Evolutionary conservation across 129 eudicot species (phyloP), one percentile per base, ranked within the genome.

Genomic region (Calendula officinalis): DNA sequence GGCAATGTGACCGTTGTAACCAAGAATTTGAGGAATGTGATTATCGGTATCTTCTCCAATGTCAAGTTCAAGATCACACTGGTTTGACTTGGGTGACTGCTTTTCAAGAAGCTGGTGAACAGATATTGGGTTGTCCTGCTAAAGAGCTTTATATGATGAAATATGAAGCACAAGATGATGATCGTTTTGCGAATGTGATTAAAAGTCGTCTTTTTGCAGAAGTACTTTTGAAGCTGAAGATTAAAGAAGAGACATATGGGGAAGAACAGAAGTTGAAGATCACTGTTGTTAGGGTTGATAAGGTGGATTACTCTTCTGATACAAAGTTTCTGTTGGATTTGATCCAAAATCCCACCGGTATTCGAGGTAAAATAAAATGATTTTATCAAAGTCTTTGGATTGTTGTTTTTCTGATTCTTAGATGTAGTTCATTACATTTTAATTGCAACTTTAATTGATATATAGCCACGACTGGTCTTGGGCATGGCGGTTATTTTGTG

Each of bases 21-120:
- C 89, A 85, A 58, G 98, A 92, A 66, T 83, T 88, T 50, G 96
- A 88, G 66, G 96, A 88, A 69, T 92, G 98, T 59, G 98, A 88
- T 79, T 92, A 88, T 45, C 69, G 95, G 40, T 92, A 92, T 74
- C 80, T 92, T 63, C 95, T 92, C 60, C 98, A 92, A 69, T 81
- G 77, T 63, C 98, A 88, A 63, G 57, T 92, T 64, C 96, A 88
- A 57, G 98, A 92, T 77, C 95, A 92, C 62, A 78, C 86, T 14
- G 98, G 98, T 48, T 57, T 85, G 70, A 85, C 87, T 46, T 88
- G 96, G 96, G 86, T 92, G 69, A 92, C 98, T 6, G 91, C 91
- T 58, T 92, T 92, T 54, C 98, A 92, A 62, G 98, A 92, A 75
- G 35, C 91, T 8, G 96, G 98, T 6, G 96, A 78, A 68, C 87